A percentile compares a stretch with the other conserved stretches of the same genome.
Conservation (phyloP, 1,139 yeast genomes). For the Wickerhamiella pararugosa region DNA sequence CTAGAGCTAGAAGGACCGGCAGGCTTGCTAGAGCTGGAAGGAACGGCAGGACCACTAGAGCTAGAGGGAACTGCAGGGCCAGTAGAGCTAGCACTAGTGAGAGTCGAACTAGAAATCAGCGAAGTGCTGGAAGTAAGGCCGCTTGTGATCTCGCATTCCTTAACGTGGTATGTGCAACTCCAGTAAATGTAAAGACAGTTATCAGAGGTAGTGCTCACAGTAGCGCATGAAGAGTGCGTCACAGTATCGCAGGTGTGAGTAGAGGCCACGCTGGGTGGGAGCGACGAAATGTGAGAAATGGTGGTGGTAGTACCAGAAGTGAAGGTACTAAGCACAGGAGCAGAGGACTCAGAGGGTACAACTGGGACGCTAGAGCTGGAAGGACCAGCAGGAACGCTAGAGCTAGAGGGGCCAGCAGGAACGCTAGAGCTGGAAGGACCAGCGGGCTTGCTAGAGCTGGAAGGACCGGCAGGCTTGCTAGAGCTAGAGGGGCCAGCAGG, state of each 20-base stretch:
- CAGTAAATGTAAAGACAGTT: not conserved
- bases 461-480: not conserved
- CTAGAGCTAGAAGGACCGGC: not conserved
- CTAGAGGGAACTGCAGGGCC: not conserved
- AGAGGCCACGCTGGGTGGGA: not conserved
- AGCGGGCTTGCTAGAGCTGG: not conserved
- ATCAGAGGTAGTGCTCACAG: not conserved
- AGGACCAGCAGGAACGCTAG: not conserved
- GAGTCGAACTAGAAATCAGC: not conserved
- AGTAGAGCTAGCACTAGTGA: not conserved
- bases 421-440: not conserved
- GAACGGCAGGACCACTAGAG: not conserved
- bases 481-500: not conserved
- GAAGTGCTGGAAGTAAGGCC: conserved; percentile 1
- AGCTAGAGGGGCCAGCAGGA: not conserved
- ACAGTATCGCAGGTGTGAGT: not conserved
- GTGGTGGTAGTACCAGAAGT: not conserved
- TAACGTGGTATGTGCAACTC: not conserved
- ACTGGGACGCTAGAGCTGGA: not conserved
- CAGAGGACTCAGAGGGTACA: not conserved
- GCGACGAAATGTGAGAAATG: not conserved
- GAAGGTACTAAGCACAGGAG: not conserved
- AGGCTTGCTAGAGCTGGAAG: not conserved
- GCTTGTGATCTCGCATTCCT: not conserved
- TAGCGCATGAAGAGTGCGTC: not conserved